Evolutionary conservation across 345 rosid genomes (phyloP).

Genomic region (Arabidopsis suecica): DNA sequence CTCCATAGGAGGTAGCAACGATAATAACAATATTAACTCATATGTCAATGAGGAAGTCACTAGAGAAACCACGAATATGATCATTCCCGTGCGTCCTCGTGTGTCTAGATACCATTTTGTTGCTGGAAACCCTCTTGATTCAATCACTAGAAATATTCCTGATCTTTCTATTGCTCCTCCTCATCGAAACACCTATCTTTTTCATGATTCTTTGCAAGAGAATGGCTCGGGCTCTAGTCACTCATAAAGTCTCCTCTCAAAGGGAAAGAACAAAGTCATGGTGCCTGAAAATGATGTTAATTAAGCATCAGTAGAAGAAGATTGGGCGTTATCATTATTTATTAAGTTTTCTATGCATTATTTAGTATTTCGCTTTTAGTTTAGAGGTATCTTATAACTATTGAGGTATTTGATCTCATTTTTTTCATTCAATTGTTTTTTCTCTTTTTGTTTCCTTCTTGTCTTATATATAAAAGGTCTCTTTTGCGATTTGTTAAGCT

Average conservation of each 20-base stretch:
- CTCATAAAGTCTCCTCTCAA: neutral
- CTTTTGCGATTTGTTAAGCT: no score
- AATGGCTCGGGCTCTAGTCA: neutral
- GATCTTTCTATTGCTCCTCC: no score
- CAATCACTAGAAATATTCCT: constrained; percentile 4
- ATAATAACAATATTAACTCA: neutral
- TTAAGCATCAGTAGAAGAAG: neutral
- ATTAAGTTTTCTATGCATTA: neutral
- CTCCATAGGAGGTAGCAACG: neutral
- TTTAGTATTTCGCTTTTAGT: no score
- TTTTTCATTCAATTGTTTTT: no score
- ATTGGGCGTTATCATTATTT: neutral
- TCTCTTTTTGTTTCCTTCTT: no score
- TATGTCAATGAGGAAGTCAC: neutral
- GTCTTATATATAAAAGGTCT: neutral
- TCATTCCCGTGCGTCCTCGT: neutral
- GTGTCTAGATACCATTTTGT: neutral
- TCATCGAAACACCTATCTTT: constrained; percentile 5
- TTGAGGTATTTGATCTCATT: neutral
- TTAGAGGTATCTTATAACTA: no score
- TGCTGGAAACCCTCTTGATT: constrained; percentile 2
- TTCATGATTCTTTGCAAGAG: neutral
- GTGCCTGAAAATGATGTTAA: neutral
- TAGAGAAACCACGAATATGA: neutral
- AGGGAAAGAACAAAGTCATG: neutral